Conservation (phyloP, 2,329 filamentous ascomycete genomes). For the Stagonosporopsis rhizophila region DNA sequence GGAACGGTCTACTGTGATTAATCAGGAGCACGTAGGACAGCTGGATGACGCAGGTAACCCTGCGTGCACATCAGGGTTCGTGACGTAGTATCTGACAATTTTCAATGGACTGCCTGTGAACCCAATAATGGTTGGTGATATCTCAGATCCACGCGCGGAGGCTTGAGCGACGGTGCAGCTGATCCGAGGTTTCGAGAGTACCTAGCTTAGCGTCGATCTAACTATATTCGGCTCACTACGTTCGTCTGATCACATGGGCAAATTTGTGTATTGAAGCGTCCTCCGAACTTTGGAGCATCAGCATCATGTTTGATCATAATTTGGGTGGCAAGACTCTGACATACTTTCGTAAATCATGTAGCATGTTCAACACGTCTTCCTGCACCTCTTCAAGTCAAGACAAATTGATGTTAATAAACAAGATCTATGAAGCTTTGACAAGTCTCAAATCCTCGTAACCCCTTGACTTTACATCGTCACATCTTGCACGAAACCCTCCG, state of each 20-base stretch:
- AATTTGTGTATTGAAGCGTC: background rate
- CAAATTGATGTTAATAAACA: background rate
- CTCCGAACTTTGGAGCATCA: too few species aligned
- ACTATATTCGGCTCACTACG: background rate
- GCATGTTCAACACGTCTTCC: too few species aligned
- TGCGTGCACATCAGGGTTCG: background rate
- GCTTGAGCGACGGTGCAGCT: background rate
- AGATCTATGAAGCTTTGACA: conserved; percentile 13
- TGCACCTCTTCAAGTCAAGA: too few species aligned
- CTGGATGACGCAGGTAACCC: background rate
- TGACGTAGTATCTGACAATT: background rate
- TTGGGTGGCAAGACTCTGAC: background rate
- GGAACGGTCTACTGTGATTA: background rate
- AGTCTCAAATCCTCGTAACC: conserved; percentile 33
- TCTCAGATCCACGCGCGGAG: background rate
- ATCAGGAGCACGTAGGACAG: background rate
- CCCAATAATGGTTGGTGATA: background rate
- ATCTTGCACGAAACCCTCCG: conserved; percentile 52
- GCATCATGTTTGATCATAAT: too few species aligned
- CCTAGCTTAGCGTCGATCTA: conserved; percentile 3
- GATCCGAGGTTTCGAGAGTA: background rate
- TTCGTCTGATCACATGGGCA: conserved; percentile 2
- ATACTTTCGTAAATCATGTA: too few species aligned
- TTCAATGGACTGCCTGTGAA: too few species aligned
- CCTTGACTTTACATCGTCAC: conserved; percentile 31